Evolutionary conservation across 768 basidiomycete genomes (phyloP).

Genomic region (Naganishia friedmannii): DNA sequence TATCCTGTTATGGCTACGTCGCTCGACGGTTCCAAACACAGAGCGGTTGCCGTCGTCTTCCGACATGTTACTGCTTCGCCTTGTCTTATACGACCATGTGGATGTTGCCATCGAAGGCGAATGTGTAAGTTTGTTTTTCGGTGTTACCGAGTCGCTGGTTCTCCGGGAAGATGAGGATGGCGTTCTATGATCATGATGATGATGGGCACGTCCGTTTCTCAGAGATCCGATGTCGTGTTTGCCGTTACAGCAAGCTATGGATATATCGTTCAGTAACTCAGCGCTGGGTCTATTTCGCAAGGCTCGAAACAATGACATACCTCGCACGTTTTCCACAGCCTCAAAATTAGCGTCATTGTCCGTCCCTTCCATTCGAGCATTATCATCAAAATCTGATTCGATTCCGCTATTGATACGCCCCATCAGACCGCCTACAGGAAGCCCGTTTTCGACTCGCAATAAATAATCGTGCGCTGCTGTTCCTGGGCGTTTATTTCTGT

Average conservation of each 20-base stretch:
- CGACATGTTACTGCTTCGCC: conserved; percentile 15
- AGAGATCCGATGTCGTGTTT: conserved; percentile 45
- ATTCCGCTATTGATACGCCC: conserved; percentile 45
- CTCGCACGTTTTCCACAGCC: conserved; percentile 90
- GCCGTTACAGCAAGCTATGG: conserved; percentile 48
- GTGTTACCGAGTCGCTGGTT: neutral
- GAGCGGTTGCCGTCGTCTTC: conserved; percentile 19
- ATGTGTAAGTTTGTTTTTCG: conserved; percentile 6
- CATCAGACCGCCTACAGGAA: conserved; percentile 40
- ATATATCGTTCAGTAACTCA: neutral
- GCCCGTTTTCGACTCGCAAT: conserved; percentile 57
- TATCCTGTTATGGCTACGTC: conserved; percentile 10
- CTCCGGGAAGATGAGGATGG: conserved; percentile 8
- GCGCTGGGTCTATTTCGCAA: conserved; percentile 56
- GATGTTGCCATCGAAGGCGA: conserved; percentile 21
- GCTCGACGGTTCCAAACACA: neutral
- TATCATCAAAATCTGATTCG: conserved; percentile 56
- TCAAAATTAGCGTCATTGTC: conserved; percentile 73
- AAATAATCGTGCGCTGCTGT: conserved; percentile 91
- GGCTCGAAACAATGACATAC: conserved; percentile 29
- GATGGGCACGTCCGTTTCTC: conserved; percentile 38
- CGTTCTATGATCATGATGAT: conserved; percentile 24
- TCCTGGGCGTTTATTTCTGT: conserved; percentile 66
- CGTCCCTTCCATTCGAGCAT: conserved; percentile 64
- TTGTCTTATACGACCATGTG: conserved; percentile 8